phyloP scores from a whole-genome alignment of 2,329 filamentous ascomycete species.

The Paradendryphiella salina region DNA sequence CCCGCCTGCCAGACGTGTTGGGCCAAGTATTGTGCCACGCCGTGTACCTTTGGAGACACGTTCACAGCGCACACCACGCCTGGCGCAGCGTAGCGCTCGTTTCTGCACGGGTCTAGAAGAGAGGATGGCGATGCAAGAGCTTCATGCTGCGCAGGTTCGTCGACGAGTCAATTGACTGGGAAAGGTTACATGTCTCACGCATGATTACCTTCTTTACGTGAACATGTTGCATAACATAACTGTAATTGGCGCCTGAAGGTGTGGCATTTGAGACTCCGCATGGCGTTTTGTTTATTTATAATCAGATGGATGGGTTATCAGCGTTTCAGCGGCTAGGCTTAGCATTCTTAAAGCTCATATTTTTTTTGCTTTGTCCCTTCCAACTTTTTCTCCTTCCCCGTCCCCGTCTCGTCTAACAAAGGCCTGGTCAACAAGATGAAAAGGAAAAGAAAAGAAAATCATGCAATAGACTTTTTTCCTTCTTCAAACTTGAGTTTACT shows the following conservation, averaged over 20 bases:
- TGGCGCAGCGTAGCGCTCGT: not conserved
- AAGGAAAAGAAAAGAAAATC: too few species aligned
- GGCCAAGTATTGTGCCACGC: not conserved
- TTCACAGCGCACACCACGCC: not conserved
- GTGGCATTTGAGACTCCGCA: slow-evolving; percentile 13
- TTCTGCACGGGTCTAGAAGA: not conserved
- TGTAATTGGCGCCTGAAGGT: slow-evolving; percentile 10
- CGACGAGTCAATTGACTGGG: not conserved
- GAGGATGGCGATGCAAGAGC: not conserved
- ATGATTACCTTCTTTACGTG: not conserved
- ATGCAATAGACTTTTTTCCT: too few species aligned
- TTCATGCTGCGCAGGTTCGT: not conserved
- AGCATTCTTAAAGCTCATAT: slow-evolving; percentile 1
- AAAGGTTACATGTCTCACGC: not conserved
- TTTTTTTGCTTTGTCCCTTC: not conserved
- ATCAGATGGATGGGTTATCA: slow-evolving; percentile 7
- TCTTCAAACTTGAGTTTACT: too few species aligned
- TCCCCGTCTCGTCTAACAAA: too few species aligned
- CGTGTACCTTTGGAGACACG: not conserved
- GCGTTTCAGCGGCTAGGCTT: slow-evolving; percentile 21
- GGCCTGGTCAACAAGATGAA: too few species aligned
- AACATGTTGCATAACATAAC: slow-evolving; percentile 15
- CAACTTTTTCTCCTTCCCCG: not conserved
- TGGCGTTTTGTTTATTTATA: slow-evolving; percentile 13
- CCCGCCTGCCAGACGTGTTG: not conserved